Conservation (phyloP, 805 yeast species). For the Wickerhamiella sorbophila region DNA sequence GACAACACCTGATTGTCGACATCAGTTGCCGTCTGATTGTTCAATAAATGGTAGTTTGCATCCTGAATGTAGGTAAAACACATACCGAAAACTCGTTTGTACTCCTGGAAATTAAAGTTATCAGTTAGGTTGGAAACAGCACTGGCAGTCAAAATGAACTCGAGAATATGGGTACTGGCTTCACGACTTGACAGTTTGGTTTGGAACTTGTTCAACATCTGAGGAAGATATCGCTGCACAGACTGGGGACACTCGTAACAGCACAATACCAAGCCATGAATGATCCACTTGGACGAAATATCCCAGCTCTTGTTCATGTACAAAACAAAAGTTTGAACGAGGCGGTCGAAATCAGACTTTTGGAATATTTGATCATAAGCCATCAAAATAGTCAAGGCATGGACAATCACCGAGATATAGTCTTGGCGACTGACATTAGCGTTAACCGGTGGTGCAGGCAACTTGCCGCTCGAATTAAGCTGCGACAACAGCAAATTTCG, state of each 20-base stretch:
- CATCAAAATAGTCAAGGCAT: constrained; percentile 39
- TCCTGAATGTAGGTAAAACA: constrained; percentile 68
- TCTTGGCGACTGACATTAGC: constrained; percentile 25
- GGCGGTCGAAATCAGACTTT: constrained; percentile 46
- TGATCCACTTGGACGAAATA: constrained; percentile 50
- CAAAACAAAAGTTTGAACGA: constrained; percentile 43
- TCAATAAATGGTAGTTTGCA: constrained; percentile 34
- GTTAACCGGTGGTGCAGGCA: neutral
- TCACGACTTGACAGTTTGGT: constrained; percentile 56
- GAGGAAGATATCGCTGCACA: constrained; percentile 50
- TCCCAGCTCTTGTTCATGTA: constrained; percentile 60
- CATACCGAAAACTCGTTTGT: constrained; percentile 66
- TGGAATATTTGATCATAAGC: constrained; percentile 41
- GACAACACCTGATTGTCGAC: constrained; percentile 28
- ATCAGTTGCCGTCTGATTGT: constrained; percentile 5
- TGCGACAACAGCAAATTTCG: constrained; percentile 42
- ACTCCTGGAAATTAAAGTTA: constrained; percentile 63
- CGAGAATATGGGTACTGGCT: constrained; percentile 61
- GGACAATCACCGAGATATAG: constrained; percentile 28
- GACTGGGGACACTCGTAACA: constrained; percentile 70
- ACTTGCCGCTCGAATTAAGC: constrained; percentile 23
- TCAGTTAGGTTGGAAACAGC: constrained; percentile 53
- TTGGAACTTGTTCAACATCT: constrained; percentile 60
- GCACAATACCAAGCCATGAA: constrained; percentile 60
- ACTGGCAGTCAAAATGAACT: constrained; percentile 53